Evolutionary conservation across 2,329 filamentous ascomycete species (phyloP), one percentile per base, ranked within the genome.

Genomic region (Botrytis deweyae): DNA sequence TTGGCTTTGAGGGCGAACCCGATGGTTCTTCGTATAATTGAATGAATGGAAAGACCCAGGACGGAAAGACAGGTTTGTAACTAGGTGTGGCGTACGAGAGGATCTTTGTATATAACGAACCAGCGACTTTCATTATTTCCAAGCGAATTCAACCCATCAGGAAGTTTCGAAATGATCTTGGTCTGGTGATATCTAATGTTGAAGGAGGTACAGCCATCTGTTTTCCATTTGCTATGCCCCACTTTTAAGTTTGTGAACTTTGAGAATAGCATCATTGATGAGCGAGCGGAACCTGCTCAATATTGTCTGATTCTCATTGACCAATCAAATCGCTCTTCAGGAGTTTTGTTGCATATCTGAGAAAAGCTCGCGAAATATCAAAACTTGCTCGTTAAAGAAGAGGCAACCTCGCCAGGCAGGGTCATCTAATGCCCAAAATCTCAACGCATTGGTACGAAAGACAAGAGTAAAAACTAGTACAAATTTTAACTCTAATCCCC

Each of bases 311-410:
- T 44, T 29, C 14, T 10, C 5, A 64, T 42, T 18, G n/a, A 12
- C n/a, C 38, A 44, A 44, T 64, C 25, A 64, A 3, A 64, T 12
- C 0, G 2, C n/a, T 12, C 16, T 44, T 18, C 40, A 44, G 18
- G 42, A 44, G 6, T 44, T 64, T 64, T 64, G 40, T 64, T 64
- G 40, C 62, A 64, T 44, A 25, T 64, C 40, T 64, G 16, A 64
- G 5, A 42, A 42, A 42, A 29, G 1, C 16, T 33, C 0, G 22
- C 14, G 14, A 40, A 38, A 40, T 62, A 29, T 9, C 7, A 40
- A 8, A n/a, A 40, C 4, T 25, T 12, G 22, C 2, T 52, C 49
- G 49, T 25, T 2, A 52, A n/a, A n/a, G 25, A 33, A 65, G 10
- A 66, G 18, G 29, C 3, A 66, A 66, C 20, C 63, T 66, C 20